Evolutionary conservation across 495 filamentous ascomycete species (phyloP), one percentile per base, ranked within the genome.

Genomic region (Aspergillus homomorphus): DNA sequence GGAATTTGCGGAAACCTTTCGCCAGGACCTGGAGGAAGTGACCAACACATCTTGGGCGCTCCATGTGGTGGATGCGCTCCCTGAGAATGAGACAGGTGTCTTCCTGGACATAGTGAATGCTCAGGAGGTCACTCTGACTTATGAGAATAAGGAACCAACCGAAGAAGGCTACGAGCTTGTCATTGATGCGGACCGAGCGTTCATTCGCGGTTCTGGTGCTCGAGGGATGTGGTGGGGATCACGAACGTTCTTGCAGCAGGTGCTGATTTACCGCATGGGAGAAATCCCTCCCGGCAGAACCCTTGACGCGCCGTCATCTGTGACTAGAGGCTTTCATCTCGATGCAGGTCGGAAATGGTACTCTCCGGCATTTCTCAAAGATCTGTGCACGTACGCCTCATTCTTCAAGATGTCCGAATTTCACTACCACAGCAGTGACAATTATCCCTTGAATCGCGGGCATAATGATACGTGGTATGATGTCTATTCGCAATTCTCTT

Each of bases 291-390:
- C 66, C 1, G 76, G 76, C 14, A 62, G 52, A 15, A 56, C 69
- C 16, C 43, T 61, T 3, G 81, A 84, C 62, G 68, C 71, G 0
- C 81, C 81, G 0, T 77, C 79, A 18, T 80, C 74, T 54, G 58
- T 73, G 3, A 80, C 73, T 1, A 65, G 81, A 48, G 81, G 81
- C 1, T 83, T 78, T 51, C 69, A 83, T 71, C 66, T 84, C 0
- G 81, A 84, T 56, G 81, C 80, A 1, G 81, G 81, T 14, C 72
- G 81, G 15, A 83, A 84, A 58, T 84, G 81, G 80, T 84, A 84
- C 61, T 66, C 77, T 1, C 66, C 74, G 16, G 63, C 67, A 2
- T 83, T 79, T 54, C 66, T 84, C 51, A 83, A 82, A 28, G 81
- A 83, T 8, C 70, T 84, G 16, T 84, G 81, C 66, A 80, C 77